Conservation (phyloP, 257 asterid genomes). For the Solanum piurae region DNA sequence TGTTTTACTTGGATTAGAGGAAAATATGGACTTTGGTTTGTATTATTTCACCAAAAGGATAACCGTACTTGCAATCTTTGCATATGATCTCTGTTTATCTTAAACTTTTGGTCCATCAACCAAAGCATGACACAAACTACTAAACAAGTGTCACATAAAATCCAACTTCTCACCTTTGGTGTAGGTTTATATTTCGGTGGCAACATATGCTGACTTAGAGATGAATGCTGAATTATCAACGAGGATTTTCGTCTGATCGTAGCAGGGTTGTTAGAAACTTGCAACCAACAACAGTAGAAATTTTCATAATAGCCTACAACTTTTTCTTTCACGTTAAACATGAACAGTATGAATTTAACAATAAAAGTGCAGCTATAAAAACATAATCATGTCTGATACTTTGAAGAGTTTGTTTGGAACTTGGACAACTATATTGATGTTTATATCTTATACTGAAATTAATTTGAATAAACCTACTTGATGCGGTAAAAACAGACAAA, state of each 20-base stretch:
- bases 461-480: not conserved
- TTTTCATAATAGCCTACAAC: not conserved
- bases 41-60: not conserved
- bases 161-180: slow-evolving; percentile 21
- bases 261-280: slow-evolving; percentile 16
- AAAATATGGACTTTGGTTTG: not conserved
- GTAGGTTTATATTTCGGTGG: slow-evolving; percentile 8
- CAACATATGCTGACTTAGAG: slow-evolving; percentile 1
- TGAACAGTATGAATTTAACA: not conserved
- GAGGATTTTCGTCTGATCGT: not conserved
- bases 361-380: not conserved
- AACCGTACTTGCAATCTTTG: not conserved
- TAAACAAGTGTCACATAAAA: not conserved
- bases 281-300: not conserved
- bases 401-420: not conserved
- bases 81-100: not conserved
- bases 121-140: not conserved
- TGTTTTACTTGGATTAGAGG: not conserved
- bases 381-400: not conserved
- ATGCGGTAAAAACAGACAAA: no score
- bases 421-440: not conserved
- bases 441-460: no score
- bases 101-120: not conserved
- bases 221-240: slow-evolving; percentile 3
- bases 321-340: not conserved